Conservation (phyloP, 768 basidiomycete species). For the Hebeloma cylindrosporum region DNA sequence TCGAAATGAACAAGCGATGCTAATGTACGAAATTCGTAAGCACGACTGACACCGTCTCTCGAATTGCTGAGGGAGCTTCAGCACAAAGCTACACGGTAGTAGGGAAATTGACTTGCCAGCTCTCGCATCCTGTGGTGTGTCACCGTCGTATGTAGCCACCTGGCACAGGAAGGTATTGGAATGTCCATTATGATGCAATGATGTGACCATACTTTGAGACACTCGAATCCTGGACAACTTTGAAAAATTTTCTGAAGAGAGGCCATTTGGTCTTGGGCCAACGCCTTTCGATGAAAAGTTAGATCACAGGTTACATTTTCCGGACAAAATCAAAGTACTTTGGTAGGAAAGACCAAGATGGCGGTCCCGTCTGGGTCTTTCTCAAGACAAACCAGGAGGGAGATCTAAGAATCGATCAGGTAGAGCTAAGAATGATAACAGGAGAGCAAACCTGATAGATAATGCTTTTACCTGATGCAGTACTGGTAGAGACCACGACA, state of each 20-base stretch:
- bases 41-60: conserved; percentile 74
- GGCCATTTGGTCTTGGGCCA: conserved; percentile 84
- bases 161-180: conserved; percentile 24
- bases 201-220: conserved; percentile 44
- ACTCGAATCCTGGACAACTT: conserved; percentile 59
- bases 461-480: conserved; percentile 86
- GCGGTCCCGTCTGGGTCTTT: conserved; percentile 62
- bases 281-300: conserved; percentile 47
- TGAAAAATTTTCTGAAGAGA: conserved; percentile 68
- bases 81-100: neutral
- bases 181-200: neutral
- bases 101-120: conserved; percentile 39
- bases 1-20: neutral
- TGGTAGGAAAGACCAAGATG: conserved; percentile 88
- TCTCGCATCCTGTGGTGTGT: conserved; percentile 73
- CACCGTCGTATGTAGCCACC: conserved; percentile 86
- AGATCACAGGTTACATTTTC: neutral
- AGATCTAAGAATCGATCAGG: conserved; percentile 47
- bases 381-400: conserved; percentile 66
- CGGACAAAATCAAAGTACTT: conserved; percentile 43
- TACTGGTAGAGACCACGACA: conserved; percentile 88
- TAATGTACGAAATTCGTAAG: conserved; percentile 79
- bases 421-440: neutral
- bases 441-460: conserved; percentile 69
- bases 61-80: conserved; percentile 42